These are phyloP conservation scores for Ramaria sp. DNA, from an alignment of 768 basidiomycete genomes.

Conservation along the genomic window DNA sequence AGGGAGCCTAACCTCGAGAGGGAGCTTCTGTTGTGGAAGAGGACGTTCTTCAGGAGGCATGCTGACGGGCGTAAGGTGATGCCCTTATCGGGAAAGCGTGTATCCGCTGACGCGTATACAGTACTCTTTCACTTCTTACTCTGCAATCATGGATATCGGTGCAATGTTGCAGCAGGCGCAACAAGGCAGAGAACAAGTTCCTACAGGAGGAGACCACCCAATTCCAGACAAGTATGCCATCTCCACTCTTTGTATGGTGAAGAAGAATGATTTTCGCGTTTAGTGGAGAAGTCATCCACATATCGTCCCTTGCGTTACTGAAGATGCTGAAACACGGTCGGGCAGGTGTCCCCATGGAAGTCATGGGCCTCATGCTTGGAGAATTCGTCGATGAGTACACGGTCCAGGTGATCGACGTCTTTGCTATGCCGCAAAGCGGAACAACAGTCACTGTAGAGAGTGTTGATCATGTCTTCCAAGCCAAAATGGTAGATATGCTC, in stretches of 20 bases:
- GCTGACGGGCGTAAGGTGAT: slow-evolving; percentile 1
- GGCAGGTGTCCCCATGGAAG: slow-evolving; percentile 98
- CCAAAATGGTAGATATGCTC: slow-evolving; percentile 97
- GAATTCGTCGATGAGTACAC: slow-evolving; percentile 98
- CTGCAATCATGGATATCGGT: slow-evolving; percentile 21
- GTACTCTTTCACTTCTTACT: slow-evolving; percentile 4
- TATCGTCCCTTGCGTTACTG: slow-evolving; percentile 90
- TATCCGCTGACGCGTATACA: slow-evolving; percentile 31
- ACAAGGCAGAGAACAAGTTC: slow-evolving; percentile 23
- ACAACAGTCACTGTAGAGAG: slow-evolving; percentile 97
- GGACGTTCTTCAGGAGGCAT: background rate
- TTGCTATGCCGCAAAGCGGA: slow-evolving; percentile 98
- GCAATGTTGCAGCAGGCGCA: slow-evolving; percentile 24
- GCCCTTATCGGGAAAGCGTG: slow-evolving; percentile 4
- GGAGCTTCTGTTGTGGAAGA: background rate
- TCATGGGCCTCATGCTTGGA: slow-evolving; percentile 97
- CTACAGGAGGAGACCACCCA: slow-evolving; percentile 33
- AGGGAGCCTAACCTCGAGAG: background rate
- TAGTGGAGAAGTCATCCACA: slow-evolving; percentile 92
- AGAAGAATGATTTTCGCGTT: slow-evolving; percentile 9
- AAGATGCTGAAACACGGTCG: slow-evolving; percentile 99
- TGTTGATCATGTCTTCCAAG: slow-evolving; percentile 97
- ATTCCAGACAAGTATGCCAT: slow-evolving; percentile 66
- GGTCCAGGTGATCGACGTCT: slow-evolving; percentile 90
- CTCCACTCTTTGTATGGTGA: slow-evolving; percentile 1